These are phyloP conservation scores for Dactylonectria macrodidyma DNA, from an alignment of 2,329 filamentous ascomycete genomes.

Conservation along the genomic window DNA sequence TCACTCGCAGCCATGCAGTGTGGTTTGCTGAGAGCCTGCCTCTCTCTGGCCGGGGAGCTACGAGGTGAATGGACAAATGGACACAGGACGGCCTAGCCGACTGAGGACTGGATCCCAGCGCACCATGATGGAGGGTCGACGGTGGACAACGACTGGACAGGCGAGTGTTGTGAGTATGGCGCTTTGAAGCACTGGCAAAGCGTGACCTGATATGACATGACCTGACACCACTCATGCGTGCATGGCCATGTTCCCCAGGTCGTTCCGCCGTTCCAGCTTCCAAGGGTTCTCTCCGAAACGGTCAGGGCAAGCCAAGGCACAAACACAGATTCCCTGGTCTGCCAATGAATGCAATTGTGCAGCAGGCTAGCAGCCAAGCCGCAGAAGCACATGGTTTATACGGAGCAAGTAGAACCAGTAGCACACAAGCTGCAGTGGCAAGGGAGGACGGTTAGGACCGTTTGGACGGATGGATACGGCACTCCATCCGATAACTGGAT, in stretches of 20 bases:
- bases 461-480: slow-evolving; percentile 5
- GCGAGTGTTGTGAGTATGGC: slow-evolving; percentile 38
- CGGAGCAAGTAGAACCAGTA: no score
- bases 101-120: slow-evolving; percentile 29
- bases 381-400: background rate
- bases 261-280: slow-evolving; percentile 2
- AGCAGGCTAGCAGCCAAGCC: slow-evolving; percentile 1
- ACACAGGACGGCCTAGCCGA: slow-evolving; percentile 24
- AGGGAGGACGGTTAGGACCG: background rate
- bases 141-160: slow-evolving; percentile 40
- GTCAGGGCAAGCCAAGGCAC: slow-evolving; percentile 4
- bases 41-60: slow-evolving; percentile 21
- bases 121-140: slow-evolving; percentile 44
- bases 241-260: slow-evolving; percentile 27
- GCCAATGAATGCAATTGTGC: slow-evolving; percentile 4
- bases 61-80: slow-evolving; percentile 26
- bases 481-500: slow-evolving; percentile 22
- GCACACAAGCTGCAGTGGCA: no score
- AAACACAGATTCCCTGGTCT: slow-evolving; percentile 13
- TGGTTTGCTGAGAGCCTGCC: slow-evolving; percentile 11
- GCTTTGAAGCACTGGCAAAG: slow-evolving; percentile 36
- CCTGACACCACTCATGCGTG: slow-evolving; percentile 45
- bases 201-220: slow-evolving; percentile 51
- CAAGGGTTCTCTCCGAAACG: slow-evolving; percentile 15
- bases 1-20: background rate